Evolutionary conservation across 768 basidiomycete genomes (phyloP), one percentile per base, ranked within the genome.

Genomic region (Pleurotus tuoliensis): DNA sequence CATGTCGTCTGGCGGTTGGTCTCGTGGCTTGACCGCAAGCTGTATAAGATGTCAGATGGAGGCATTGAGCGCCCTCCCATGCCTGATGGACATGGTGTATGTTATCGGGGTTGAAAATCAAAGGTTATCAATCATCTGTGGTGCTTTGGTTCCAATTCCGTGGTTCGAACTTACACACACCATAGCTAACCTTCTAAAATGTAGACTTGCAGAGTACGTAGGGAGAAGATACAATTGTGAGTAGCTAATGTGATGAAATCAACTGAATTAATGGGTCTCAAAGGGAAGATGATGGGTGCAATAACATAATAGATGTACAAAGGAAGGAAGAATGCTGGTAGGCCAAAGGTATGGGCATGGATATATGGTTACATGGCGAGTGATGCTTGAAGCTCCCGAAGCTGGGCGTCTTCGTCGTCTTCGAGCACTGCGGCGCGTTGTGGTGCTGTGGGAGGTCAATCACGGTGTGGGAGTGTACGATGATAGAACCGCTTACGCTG

Each of bases 391-490:
- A 98, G 77, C 69, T 91, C 86, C 71, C 81, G 83, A 68, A 98
- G 83, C 71, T 96, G 87, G 44, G 82, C 86, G 61, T 92, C 95
- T 70, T 98, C 96, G 76, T 96, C 93, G 71, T 92, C 92, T 67
- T 94, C 93, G 60, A 81, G 83, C 54, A 76, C 79, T 63, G 69
- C 69, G 58, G 67, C 48, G 67, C 60, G 77, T 69, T 73, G 69
- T 24, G 37, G 39, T 30, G 56, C 54, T 43, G 24, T 50, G 30
- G 40, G 39, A 38, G 16, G 52, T 51, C n/a, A 54, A 20, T 51
- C 20, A 18, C 13, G 49, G 5, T 25, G 25, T 22, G 30, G 41
- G 41, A 8, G 25, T 30, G 44, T n/a, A 24, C 24, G 24, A 11
- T 49, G 45, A 57, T n/a, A 46, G 43, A 56, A 50, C 50, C 41